Base-by-base conservation (phyloP, 306 rosid genomes). In the Dicorynia guianensis region DNA sequence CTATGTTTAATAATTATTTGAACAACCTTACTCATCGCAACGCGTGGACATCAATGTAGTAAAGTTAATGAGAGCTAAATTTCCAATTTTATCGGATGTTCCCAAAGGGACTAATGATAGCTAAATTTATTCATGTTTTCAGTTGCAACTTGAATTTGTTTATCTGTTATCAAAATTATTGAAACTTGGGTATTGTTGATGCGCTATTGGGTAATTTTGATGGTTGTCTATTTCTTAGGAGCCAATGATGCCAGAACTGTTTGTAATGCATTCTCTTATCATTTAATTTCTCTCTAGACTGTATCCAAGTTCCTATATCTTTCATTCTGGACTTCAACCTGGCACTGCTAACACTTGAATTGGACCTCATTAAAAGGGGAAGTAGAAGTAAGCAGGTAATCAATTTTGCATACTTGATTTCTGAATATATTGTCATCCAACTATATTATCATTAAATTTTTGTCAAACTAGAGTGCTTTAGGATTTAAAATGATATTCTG, bases 291-390 rank as follows among this genome's bases (percentile, higher is more conserved):
- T 70, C 9, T 43, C 8, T 69, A 40, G 7, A 36, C 13, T 42
- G 44, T 39, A 30, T 20, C 43, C 14, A n/a, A 8, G 13, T 46
- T 11, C 11, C 50, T 5, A 13, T 19, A 38, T 59, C 38, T 53
- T 36, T 68, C 19, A 39, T 54, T 46, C 4, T 36, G 8, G 64
- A 86, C 60, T 96, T 92, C 81, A 68, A 84, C 74, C 83, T 96
- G 72, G 97, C 99, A 4, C 7, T 89, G 87, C 82, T 96, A n/a
- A 83, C 84, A 13, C 80, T 96, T 55, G 99, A 96, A 20, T 82
- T 96, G 89, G 99, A 96, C 79, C 90, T 96, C 67, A 81, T 92
- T 74, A 90, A 89, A 69, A 96, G 77, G 75, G 93, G 93, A 43
- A 66, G 54, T 61, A 92, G 79, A 85, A 96, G 69, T 76, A 98